Evolutionary conservation across 2,329 filamentous ascomycete species (phyloP).

Genomic region (Fusarium clavum): DNA sequence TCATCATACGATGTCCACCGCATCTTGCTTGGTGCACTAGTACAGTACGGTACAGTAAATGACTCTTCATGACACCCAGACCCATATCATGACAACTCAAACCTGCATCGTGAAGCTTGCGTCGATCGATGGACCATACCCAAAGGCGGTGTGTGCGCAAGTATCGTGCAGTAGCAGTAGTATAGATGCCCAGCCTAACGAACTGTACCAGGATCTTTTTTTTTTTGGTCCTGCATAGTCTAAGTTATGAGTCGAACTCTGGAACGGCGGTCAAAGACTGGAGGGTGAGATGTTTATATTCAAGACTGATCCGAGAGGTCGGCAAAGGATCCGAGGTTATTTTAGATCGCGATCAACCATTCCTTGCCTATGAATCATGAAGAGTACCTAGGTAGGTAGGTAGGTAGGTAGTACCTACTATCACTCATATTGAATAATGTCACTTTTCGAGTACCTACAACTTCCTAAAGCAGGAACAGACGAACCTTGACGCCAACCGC

Average conservation of each 20-base stretch:
- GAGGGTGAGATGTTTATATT: background rate
- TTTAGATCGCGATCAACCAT: background rate
- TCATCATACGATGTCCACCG: slow-evolving; percentile 21
- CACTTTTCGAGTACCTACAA: background rate
- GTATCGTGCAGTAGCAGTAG: slow-evolving; percentile 1
- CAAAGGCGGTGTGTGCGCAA: slow-evolving; percentile 36
- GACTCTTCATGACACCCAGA: slow-evolving; percentile 16
- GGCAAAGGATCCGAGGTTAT: background rate
- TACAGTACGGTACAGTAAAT: slow-evolving; percentile 1
- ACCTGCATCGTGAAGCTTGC: slow-evolving; percentile 22
- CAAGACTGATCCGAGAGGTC: background rate
- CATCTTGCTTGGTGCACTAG: slow-evolving; percentile 3
- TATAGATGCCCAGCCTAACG: slow-evolving; percentile 16
- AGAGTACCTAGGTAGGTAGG: no score
- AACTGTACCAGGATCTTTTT: slow-evolving; percentile 28
- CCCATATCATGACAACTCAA: slow-evolving; percentile 33
- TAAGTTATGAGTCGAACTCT: slow-evolving; percentile 9
- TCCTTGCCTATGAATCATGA: no score
- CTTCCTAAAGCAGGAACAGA: slow-evolving; percentile 17
- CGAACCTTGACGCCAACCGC: slow-evolving; percentile 19
- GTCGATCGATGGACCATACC: slow-evolving; percentile 16
- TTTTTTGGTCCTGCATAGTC: slow-evolving; percentile 8
- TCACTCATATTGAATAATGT: background rate
- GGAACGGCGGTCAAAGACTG: slow-evolving; percentile 33
- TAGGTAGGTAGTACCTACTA: no score